A percentile compares a stretch with the other conserved stretches of the same genome.
phyloP scores from a whole-genome alignment of 257 asterid genomes.

The Petrea volubilis region DNA sequence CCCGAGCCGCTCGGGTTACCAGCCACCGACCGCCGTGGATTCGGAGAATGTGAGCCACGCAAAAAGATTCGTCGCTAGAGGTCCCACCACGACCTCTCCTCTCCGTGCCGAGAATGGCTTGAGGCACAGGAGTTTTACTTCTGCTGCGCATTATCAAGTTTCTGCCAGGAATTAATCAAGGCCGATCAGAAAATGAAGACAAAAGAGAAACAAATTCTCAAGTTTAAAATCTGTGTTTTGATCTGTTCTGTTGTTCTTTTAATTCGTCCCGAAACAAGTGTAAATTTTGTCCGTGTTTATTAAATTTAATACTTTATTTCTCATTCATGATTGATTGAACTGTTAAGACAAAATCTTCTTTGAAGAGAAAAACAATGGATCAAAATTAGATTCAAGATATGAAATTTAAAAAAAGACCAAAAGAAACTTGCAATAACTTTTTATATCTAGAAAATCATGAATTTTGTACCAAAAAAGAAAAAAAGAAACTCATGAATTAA shows the following conservation, averaged over 20 bases:
- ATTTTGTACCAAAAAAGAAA: too few relatives aligned
- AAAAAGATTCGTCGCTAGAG: constrained; percentile 23
- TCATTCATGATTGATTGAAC: too few relatives aligned
- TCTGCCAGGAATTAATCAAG: constrained; percentile 9
- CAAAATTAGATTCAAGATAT: too few relatives aligned
- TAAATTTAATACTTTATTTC: not conserved
- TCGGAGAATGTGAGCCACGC: constrained; percentile 11
- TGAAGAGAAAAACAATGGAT: too few relatives aligned
- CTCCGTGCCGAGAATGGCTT: constrained; percentile 21
- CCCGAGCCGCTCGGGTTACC: constrained; percentile 45
- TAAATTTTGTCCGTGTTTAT: not conserved
- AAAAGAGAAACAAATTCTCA: not conserved
- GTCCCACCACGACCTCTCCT: constrained; percentile 23
- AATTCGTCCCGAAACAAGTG: not conserved
- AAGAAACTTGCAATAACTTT: too few relatives aligned
- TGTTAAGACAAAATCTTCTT: too few relatives aligned
- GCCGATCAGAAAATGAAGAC: constrained; percentile 1
- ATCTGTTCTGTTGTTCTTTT: not conserved
- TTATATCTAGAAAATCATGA: too few relatives aligned
- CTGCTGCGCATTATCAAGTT: constrained; percentile 14
- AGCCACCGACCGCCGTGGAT: constrained; percentile 14
- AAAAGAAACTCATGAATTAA: too few relatives aligned
- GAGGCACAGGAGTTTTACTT: constrained; percentile 29
- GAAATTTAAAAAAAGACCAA: too few relatives aligned
- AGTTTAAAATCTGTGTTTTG: not conserved